These are phyloP conservation scores for Celoporthe dispersa DNA, from an alignment of 2,329 filamentous ascomycete species.

Conservation along the genomic window DNA sequence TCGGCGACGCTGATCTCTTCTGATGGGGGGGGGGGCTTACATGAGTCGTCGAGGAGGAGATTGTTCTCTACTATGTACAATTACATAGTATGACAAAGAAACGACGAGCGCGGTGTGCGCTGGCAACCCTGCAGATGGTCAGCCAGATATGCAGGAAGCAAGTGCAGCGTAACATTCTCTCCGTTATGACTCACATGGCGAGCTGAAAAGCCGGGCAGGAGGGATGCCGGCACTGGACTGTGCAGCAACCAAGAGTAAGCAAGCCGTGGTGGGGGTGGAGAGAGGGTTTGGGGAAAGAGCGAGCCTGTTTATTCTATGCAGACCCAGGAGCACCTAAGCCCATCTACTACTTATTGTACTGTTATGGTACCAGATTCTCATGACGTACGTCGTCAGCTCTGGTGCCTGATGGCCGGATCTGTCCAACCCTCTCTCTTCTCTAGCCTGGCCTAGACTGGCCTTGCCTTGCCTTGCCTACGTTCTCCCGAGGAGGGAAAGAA, in stretches of 20 bases:
- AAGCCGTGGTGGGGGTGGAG: neutral
- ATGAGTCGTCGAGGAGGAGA: neutral
- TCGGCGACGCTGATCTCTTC: neutral
- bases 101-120: no score
- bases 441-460: neutral
- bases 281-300: neutral
- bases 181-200: slow-evolving; percentile 7
- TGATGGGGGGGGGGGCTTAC: neutral
- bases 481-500: no score
- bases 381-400: slow-evolving; percentile 4
- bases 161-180: neutral
- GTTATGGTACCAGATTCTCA: neutral
- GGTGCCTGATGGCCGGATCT: neutral
- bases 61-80: neutral
- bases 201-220: neutral
- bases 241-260: neutral
- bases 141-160: slow-evolving; percentile 4
- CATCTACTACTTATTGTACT: neutral
- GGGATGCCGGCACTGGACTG: neutral
- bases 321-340: neutral
- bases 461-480: no score
- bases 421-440: neutral
- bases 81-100: no score
- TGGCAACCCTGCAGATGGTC: neutral
- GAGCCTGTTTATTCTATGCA: neutral